phyloP scores from a whole-genome alignment of 2,329 filamentous ascomycete genomes.

The Fusarium sp. region DNA sequence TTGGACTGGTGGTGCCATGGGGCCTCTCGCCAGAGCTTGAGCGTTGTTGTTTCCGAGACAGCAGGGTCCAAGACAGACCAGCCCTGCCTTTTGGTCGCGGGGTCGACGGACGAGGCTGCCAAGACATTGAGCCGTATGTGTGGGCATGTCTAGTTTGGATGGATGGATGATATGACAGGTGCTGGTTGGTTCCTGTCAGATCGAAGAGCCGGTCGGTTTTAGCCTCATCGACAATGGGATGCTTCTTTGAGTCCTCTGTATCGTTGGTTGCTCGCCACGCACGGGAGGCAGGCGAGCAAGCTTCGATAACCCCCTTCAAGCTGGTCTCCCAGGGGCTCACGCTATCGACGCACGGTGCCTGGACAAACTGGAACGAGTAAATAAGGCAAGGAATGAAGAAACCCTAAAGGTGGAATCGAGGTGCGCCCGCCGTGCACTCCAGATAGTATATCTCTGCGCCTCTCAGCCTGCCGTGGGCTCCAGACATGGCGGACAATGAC shows the following conservation, averaged over 20 bases:
- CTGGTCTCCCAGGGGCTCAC: background rate
- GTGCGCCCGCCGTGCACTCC: background rate
- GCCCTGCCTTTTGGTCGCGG: background rate
- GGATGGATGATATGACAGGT: background rate
- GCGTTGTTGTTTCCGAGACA: conserved; percentile 1
- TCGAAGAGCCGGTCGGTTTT: background rate
- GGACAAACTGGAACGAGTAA: background rate
- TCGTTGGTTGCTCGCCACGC: background rate
- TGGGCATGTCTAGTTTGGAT: background rate
- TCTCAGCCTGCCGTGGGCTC: background rate
- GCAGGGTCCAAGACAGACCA: background rate
- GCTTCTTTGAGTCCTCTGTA: background rate
- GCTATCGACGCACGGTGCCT: background rate
- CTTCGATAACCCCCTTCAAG: background rate
- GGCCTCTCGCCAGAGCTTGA: background rate
- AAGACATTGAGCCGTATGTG: conserved; percentile 1
- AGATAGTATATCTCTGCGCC: background rate
- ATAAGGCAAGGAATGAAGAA: background rate
- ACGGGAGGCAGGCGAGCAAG: background rate
- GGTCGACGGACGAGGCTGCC: conserved; percentile 2
- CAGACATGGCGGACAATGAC: background rate
- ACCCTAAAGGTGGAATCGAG: background rate
- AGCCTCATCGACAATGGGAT: conserved; percentile 1
- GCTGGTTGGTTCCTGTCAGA: background rate
- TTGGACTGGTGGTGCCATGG: background rate